phyloP scores from a whole-genome alignment of 495 filamentous ascomycete species.

The Pyrenopolyporus hunteri region DNA sequence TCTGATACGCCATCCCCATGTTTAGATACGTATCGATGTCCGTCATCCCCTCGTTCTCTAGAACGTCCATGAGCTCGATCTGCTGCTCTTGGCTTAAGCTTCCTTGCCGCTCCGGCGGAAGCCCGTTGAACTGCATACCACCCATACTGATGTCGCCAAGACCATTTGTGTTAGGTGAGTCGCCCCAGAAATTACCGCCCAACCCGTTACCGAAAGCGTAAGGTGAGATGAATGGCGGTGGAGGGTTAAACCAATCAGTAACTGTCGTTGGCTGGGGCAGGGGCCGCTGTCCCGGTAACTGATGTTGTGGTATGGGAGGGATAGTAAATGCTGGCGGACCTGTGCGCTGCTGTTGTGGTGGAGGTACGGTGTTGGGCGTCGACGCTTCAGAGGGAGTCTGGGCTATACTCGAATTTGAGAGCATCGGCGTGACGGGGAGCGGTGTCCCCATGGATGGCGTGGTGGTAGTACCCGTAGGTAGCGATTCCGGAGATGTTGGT shows the following conservation, averaged over 20 bases:
- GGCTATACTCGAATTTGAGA: constrained; percentile 30
- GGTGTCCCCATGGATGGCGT: constrained; percentile 33
- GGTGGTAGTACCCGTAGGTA: constrained; percentile 20
- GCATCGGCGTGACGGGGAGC: constrained; percentile 31
- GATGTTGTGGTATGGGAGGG: constrained; percentile 43
- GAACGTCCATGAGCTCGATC: constrained; percentile 68
- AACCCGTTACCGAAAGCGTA: constrained; percentile 51
- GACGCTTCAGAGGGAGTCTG: constrained; percentile 37
- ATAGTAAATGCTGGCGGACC: constrained; percentile 47
- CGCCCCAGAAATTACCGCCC: constrained; percentile 52
- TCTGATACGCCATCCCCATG: constrained; percentile 36
- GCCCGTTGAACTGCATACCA: constrained; percentile 39
- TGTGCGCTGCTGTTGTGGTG: constrained; percentile 32
- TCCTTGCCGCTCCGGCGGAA: constrained; percentile 57
- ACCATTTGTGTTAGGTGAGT: constrained; percentile 47
- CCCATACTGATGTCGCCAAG: constrained; percentile 39
- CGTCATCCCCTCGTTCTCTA: constrained; percentile 67
- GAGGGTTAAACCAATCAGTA: constrained; percentile 54
- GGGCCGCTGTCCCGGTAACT: constrained; percentile 46
- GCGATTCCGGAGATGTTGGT: constrained; percentile 35
- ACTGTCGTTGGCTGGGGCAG: constrained; percentile 44
- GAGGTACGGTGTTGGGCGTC: constrained; percentile 32
- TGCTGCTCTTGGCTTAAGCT: constrained; percentile 75
- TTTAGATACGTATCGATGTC: constrained; percentile 68
- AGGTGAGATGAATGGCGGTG: constrained; percentile 59